A percentile compares a stretch with the other conserved stretches of the same genome.
Conservation (phyloP, 1,284 basidiomycete genomes). For the Ustilago tritici region DNA sequence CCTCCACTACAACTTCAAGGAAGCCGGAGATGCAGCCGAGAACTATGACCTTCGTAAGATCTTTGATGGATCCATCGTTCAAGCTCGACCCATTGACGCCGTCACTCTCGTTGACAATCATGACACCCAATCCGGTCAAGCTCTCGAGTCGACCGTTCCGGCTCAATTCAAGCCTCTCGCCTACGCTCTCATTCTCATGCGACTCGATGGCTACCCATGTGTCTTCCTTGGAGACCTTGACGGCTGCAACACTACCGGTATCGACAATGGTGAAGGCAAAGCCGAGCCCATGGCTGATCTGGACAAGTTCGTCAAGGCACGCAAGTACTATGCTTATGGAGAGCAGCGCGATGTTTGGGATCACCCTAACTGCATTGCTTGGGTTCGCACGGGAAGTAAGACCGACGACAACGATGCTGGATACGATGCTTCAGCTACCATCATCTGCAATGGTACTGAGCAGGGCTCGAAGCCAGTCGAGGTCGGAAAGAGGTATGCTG, state of each 20-base stretch:
- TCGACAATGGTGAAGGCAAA: conserved; percentile 68
- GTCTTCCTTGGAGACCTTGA: conserved; percentile 92
- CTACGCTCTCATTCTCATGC: conserved; percentile 87
- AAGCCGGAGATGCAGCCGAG: conserved; percentile 72
- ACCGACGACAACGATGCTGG: conserved; percentile 31
- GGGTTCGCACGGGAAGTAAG: conserved; percentile 49
- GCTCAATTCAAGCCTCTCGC: conserved; percentile 75
- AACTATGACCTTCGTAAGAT: conserved; percentile 74
- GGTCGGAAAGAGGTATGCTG: conserved; percentile 48
- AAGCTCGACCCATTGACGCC: conserved; percentile 74
- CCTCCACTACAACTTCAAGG: conserved; percentile 75
- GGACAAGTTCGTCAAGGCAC: conserved; percentile 73
- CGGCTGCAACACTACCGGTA: conserved; percentile 68
- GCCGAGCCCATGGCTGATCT: conserved; percentile 62
- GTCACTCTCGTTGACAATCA: conserved; percentile 75
- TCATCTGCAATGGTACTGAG: conserved; percentile 54
- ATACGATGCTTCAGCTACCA: conserved; percentile 57
- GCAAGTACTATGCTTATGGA: conserved; percentile 74
- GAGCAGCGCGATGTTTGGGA: conserved; percentile 70
- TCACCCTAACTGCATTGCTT: conserved; percentile 56
- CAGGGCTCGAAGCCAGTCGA: conserved; percentile 58
- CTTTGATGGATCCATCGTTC: conserved; percentile 75
- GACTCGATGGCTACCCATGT: conserved; percentile 88
- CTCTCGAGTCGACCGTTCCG: conserved; percentile 74
- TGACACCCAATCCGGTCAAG: conserved; percentile 71